Percentiles rank a stretch among this genome's conserved stretches.
Conservation (phyloP, 2,329 filamentous ascomycete species). For the Onygenales sp. region DNA sequence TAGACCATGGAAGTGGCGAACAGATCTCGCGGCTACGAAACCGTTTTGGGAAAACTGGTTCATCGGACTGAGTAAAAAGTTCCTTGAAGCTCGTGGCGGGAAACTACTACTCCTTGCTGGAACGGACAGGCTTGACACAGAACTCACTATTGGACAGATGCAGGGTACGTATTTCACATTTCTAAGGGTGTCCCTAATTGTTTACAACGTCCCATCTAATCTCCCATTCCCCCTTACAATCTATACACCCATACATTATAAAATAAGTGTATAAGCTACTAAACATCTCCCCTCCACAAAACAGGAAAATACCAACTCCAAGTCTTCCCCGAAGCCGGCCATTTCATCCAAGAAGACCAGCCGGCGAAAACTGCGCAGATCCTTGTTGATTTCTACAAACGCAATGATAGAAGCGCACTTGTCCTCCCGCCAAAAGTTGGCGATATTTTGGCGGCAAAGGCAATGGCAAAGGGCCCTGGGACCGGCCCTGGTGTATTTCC, state of each 20-base stretch:
- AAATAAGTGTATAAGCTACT: not conserved
- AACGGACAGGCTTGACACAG: conserved; percentile 81
- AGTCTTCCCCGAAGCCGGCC: conserved; percentile 87
- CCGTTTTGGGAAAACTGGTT: conserved; percentile 96
- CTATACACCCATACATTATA: too few species aligned
- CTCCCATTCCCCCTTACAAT: too few species aligned
- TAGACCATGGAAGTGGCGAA: conserved; percentile 71
- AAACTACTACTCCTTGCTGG: conserved; percentile 80
- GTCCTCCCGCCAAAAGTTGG: conserved; percentile 89
- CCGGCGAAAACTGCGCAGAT: conserved; percentile 80
- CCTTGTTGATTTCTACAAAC: conserved; percentile 79
- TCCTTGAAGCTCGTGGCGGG: conserved; percentile 68
- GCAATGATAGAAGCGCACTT: conserved; percentile 77
- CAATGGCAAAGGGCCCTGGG: conserved; percentile 29
- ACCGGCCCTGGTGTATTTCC: not conserved
- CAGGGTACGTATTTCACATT: conserved; percentile 54
- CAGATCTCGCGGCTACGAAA: conserved; percentile 72
- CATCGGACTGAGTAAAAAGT: conserved; percentile 75
- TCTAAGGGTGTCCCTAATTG: not conserved
- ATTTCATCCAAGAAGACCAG: conserved; percentile 93
- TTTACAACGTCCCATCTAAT: too few species aligned
- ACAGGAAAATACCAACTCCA: conserved; percentile 82
- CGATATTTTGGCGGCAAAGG: conserved; percentile 46
- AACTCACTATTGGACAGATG: conserved; percentile 94
- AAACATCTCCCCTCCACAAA: not conserved